A percentile compares a stretch with the other conserved stretches of the same genome.
These are phyloP conservation scores for Scheffersomyces illinoinensis DNA, from an alignment of 1,139 yeast species.

Conservation along the genomic window DNA sequence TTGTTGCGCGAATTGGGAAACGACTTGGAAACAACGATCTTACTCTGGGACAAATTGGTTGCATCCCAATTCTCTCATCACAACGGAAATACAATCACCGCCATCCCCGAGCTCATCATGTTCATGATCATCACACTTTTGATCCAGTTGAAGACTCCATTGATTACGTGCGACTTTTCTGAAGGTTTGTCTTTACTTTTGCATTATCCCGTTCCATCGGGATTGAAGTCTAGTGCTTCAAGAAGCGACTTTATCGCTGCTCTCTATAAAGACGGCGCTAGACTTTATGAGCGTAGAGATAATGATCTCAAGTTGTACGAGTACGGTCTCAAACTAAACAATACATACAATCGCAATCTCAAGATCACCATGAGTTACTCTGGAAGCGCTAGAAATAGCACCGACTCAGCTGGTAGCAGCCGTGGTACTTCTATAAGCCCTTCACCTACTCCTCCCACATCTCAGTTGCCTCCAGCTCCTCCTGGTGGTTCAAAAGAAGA, in stretches of 20 bases:
- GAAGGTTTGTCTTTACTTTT: slow-evolving; percentile 59
- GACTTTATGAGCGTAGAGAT: slow-evolving; percentile 27
- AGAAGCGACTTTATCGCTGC: slow-evolving; percentile 20
- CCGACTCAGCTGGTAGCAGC: slow-evolving; percentile 12
- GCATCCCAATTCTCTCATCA: slow-evolving; percentile 22
- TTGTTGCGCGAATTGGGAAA: slow-evolving; percentile 60
- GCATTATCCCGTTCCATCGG: slow-evolving; percentile 52
- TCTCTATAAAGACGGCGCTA: slow-evolving; percentile 32
- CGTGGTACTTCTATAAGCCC: slow-evolving; percentile 11
- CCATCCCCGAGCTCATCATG: slow-evolving; percentile 44
- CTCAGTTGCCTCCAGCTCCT: slow-evolving; percentile 11
- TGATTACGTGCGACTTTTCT: slow-evolving; percentile 59
- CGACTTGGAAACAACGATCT: slow-evolving; percentile 39
- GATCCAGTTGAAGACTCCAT: slow-evolving; percentile 49
- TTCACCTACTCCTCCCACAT: slow-evolving; percentile 10
- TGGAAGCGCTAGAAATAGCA: slow-evolving; percentile 17
- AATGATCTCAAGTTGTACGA: slow-evolving; percentile 45
- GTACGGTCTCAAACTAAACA: slow-evolving; percentile 37
- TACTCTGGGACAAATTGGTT: slow-evolving; percentile 61
- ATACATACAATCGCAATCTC: slow-evolving; percentile 36
- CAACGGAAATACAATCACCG: slow-evolving; percentile 15
- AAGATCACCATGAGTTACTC: slow-evolving; percentile 34
- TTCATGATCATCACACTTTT: slow-evolving; percentile 53
- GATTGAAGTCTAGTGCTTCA: slow-evolving; percentile 10
- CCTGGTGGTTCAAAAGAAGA: slow-evolving; percentile 24